Conservation (phyloP, 306 rosid species). For the Aeschynomene evenia region DNA sequence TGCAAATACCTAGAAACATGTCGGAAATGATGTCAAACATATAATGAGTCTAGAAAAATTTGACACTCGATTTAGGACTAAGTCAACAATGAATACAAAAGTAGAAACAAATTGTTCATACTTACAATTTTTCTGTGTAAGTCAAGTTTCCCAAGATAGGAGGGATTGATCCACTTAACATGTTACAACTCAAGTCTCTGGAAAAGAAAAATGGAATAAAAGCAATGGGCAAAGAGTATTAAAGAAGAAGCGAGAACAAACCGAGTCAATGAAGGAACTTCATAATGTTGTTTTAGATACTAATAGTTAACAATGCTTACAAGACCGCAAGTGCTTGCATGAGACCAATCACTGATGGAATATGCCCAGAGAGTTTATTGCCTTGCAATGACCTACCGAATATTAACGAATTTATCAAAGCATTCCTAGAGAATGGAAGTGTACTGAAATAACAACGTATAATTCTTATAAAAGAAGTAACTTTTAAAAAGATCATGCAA, state of each 20-base stretch:
- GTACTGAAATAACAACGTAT: background rate
- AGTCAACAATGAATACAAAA: background rate
- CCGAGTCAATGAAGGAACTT: background rate
- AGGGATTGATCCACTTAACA: constrained; percentile 79
- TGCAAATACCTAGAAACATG: constrained; percentile 77
- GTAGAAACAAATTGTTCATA: background rate
- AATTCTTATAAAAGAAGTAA: background rate
- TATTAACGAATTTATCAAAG: constrained; percentile 16
- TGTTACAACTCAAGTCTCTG: constrained; percentile 91
- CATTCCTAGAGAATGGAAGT: background rate
- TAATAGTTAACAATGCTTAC: constrained; percentile 50
- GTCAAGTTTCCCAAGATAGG: constrained; percentile 87
- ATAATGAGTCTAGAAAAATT: background rate
- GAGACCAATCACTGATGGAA: constrained; percentile 89
- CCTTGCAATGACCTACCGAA: constrained; percentile 83
- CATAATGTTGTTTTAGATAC: constrained; percentile 1
- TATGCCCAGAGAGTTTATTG: constrained; percentile 75
- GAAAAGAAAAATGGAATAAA: background rate
- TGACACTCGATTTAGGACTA: background rate
- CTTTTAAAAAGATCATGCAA: background rate
- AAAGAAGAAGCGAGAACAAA: background rate
- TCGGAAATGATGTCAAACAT: constrained; percentile 2
- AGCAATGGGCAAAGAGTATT: background rate
- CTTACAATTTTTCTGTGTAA: constrained; percentile 92
- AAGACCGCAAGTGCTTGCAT: constrained; percentile 99